Evolutionary conservation across 1,139 yeast genomes (phyloP), one percentile per base, ranked within the genome.

Genomic region (Zygoascus sp.): DNA sequence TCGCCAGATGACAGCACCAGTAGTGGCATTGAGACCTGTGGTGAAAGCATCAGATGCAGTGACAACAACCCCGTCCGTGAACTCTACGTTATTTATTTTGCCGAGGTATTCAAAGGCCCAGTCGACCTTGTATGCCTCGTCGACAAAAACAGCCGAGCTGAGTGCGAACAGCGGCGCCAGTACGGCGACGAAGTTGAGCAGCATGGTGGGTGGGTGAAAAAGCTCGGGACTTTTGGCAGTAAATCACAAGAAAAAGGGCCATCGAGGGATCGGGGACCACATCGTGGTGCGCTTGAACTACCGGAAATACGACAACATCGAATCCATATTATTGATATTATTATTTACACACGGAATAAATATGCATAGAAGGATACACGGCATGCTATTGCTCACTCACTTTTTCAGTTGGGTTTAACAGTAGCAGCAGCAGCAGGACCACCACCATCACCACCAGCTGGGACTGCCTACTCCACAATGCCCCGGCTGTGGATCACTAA

Each of bases 61-160:
- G 22, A 44, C 47, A n/a, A 39, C 16, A 7, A 40, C 36, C 23
- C 28, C 43, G 5, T 27, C 39, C 11, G 5, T 25, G 19, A 21
- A 25, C 11, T 39, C 40, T 2, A 46, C 52, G 9, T 47, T 43
- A 11, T 45, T 42, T 8, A 62, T 45, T 11, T 44, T 17, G 23
- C 67, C 67, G 11, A 63, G 40, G 8, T 53, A 52, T 10, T 47
- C 48, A 8, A 46, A 44, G 35, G 56, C 62, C 67, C 67, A 63
- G 45, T 63, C 67, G 8, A 58, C 56, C 10, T 50, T 54, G 46
- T 51, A 61, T 2, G 66, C 67, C 43, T 63, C 67, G 44, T 63
- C 67, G 8, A 52, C 50, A 42, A 48, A 63, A 23, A 62, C 62
- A 4, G 63, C 63, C 23, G 45, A 32, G 3, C 21, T 38, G 7